Evolutionary conservation across 2,329 filamentous ascomycete genomes (phyloP).

Genomic region (Bipolaris gigantea): DNA sequence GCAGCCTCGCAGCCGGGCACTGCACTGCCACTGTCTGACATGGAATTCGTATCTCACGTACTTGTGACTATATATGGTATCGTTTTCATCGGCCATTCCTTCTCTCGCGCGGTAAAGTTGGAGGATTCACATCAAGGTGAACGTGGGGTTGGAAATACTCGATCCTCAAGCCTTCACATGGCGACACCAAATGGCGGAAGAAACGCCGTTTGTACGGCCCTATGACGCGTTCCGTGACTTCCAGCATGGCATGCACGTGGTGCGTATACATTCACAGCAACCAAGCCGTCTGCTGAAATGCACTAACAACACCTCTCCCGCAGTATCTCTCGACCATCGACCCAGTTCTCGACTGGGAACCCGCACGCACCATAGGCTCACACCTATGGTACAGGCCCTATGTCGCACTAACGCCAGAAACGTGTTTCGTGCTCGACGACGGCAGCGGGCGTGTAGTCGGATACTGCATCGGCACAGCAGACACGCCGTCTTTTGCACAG

Average conservation of each 20-base stretch:
- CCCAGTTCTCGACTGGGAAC: slow-evolving; percentile 26
- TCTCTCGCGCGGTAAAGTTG: not conserved
- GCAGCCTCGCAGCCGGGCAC: not conserved
- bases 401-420: slow-evolving; percentile 29
- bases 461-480: slow-evolving; percentile 43
- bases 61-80: not conserved
- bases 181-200: slow-evolving; percentile 4
- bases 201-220: slow-evolving; percentile 20
- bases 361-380: slow-evolving; percentile 34
- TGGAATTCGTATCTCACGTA: not conserved
- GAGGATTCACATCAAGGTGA: too few species aligned
- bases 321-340: slow-evolving; percentile 35
- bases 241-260: slow-evolving; percentile 21
- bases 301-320: not conserved
- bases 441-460: slow-evolving; percentile 38
- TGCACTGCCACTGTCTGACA: not conserved
- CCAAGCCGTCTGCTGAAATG: not conserved
- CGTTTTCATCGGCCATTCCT: not conserved
- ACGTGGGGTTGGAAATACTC: too few species aligned
- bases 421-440: slow-evolving; percentile 44
- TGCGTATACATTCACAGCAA: slow-evolving; percentile 2
- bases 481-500: slow-evolving; percentile 31
- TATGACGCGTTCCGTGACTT: slow-evolving; percentile 24
- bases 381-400: slow-evolving; percentile 42
- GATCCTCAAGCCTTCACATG: too few species aligned